phyloP scores from a whole-genome alignment of 2,329 filamentous ascomycete genomes.

The Aspergillus sp. region DNA sequence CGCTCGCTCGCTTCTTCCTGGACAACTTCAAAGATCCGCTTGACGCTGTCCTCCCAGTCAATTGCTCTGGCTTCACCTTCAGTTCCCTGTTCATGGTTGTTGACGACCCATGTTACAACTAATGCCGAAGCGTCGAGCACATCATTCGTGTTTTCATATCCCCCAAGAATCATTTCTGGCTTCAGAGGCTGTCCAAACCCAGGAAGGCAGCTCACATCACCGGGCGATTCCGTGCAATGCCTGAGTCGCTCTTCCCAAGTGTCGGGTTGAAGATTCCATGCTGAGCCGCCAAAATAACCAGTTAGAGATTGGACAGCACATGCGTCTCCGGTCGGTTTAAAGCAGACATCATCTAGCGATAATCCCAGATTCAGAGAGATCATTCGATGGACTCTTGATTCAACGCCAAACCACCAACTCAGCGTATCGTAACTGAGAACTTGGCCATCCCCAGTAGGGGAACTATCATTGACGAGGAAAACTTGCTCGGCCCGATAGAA shows the following conservation, averaged over 20 bases:
- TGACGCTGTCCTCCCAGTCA: conserved; percentile 83
- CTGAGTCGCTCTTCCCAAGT: conserved; percentile 70
- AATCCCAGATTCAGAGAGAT: conserved; percentile 65
- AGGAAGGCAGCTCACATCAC: conserved; percentile 68
- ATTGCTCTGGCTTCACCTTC: conserved; percentile 67
- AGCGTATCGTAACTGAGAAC: conserved; percentile 87
- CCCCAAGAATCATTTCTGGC: conserved; percentile 79
- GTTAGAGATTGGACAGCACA: conserved; percentile 93
- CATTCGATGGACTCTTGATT: conserved; percentile 68
- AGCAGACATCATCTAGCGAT: conserved; percentile 79
- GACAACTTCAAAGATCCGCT: conserved; percentile 66
- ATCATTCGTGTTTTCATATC: conserved; percentile 60
- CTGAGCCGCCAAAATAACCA: conserved; percentile 73
- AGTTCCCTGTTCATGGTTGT: conserved; percentile 74
- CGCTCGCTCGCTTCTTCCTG: conserved; percentile 73
- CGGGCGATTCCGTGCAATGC: conserved; percentile 72
- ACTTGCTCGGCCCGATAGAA: conserved; percentile 93
- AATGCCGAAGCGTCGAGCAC: conserved; percentile 72
- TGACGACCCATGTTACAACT: conserved; percentile 91
- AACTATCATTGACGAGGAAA: conserved; percentile 86
- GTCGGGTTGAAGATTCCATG: conserved; percentile 55
- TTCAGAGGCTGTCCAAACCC: conserved; percentile 85
- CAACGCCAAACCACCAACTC: conserved; percentile 89
- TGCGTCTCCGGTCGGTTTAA: conserved; percentile 83
- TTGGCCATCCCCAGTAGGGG: conserved; percentile 59